Evolutionary conservation across 2,329 filamentous ascomycete genomes (phyloP), one percentile per base, ranked within the genome.

Genomic region (Colletotrichum eremochloae): DNA sequence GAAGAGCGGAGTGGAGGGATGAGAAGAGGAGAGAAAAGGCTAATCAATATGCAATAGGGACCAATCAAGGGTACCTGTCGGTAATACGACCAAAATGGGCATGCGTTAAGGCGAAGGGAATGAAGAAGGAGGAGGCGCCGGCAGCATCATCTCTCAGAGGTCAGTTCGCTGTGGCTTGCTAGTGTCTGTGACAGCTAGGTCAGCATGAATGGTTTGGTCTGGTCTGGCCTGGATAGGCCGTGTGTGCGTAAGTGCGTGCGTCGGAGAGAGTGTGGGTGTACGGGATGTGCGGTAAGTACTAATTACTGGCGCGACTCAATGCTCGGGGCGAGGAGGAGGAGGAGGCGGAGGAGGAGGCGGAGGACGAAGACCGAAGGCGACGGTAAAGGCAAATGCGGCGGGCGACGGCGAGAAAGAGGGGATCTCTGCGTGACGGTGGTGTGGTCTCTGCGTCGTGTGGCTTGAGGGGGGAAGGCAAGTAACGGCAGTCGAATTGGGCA

Each of bases 121-220:
- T 60, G 55, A 55, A 60, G 65, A 18, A 63, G 62, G 24, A 50
- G 55, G 33, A 24, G 50, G 48, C 56, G 57, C 38, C 56, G 44
- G 44, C 60, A 60, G 66, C 69, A 69, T 72, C 36, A 60, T 69
- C 69, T 63, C 68, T 56, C 31, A 68, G 64, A 72, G 69, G 60
- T 50, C 66, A 56, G 60, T 69, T 72, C 69, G 69, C 66, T n/a
- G 60, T 58, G 53, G 53, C 66, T 72, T 60, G 29, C 38, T 46
- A 38, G 60, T 50, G 40, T 69, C 53, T 44, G 60, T 63, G 53
- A 31, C 66, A 64, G 66, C 38, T 52, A 58, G 38, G 62, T 15
- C 33, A 64, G 62, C 62, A 44, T 36, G 36, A 64, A 24, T 44
- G 61, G 61, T 53, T 36, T 53, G n/a, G 56, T 15, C 56, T 44